phyloP scores from a whole-genome alignment of 352 stramenopile species.

The Globisporangium megalacanthum region DNA sequence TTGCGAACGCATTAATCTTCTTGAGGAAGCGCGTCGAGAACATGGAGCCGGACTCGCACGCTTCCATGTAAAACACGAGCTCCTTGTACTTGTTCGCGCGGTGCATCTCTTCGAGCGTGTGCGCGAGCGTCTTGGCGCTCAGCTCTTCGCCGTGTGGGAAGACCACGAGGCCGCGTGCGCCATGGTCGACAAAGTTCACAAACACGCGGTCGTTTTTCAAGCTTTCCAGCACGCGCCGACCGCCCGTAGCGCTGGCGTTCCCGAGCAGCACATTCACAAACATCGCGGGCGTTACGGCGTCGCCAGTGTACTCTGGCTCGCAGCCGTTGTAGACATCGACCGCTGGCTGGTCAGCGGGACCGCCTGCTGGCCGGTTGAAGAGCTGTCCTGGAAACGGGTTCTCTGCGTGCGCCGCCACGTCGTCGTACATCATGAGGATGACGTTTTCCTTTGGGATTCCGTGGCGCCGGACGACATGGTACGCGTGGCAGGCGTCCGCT shows the following conservation, averaged over 20 bases:
- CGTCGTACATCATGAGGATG: slow-evolving; percentile 92
- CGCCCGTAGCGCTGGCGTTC: slow-evolving; percentile 41
- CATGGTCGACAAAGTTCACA: slow-evolving; percentile 92
- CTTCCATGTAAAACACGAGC: slow-evolving; percentile 90
- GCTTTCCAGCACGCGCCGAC: slow-evolving; percentile 84
- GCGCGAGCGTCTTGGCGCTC: slow-evolving; percentile 55
- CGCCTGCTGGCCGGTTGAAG: slow-evolving; percentile 81
- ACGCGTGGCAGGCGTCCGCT: slow-evolving; percentile 86
- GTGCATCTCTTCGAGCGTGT: slow-evolving; percentile 77
- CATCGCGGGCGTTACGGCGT: slow-evolving; percentile 82
- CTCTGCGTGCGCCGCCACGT: slow-evolving; percentile 66
- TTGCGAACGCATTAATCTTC: slow-evolving; percentile 85
- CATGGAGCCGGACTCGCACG: slow-evolving; percentile 91
- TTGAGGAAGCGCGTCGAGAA: slow-evolving; percentile 72
- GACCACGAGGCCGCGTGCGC: slow-evolving; percentile 74
- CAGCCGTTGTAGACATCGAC: slow-evolving; percentile 88
- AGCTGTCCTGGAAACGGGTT: slow-evolving; percentile 88
- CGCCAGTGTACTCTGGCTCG: slow-evolving; percentile 65
- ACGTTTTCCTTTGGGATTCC: slow-evolving; percentile 86
- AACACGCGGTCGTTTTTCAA: slow-evolving; percentile 86
- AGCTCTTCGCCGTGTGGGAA: slow-evolving; percentile 78
- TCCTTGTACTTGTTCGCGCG: slow-evolving; percentile 86
- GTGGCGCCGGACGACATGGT: slow-evolving; percentile 85
- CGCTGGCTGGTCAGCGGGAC: slow-evolving; percentile 21
- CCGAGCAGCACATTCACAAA: slow-evolving; percentile 86